Evolutionary conservation across 2,329 filamentous ascomycete species (phyloP).

Genomic region (Neonectria neomacrospora): DNA sequence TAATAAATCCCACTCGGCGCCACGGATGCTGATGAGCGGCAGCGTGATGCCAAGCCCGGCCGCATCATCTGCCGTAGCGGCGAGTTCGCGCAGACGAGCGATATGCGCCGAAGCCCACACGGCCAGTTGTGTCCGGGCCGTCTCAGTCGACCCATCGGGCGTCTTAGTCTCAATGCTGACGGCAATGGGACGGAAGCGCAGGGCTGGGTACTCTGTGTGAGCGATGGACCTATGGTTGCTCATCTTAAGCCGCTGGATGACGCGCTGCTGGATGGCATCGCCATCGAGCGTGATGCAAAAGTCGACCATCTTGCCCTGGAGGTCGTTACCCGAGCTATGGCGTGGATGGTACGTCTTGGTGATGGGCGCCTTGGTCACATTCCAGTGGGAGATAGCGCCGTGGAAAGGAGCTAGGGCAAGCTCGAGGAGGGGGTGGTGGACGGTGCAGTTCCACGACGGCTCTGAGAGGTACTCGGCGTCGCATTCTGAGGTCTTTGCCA

Average conservation of each 20-base stretch:
- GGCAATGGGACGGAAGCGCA: neutral
- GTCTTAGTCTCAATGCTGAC: constrained; percentile 24
- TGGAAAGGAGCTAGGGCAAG: constrained; percentile 3
- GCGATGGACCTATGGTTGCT: constrained; percentile 15
- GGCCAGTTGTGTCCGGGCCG: constrained; percentile 12
- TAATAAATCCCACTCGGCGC: no score
- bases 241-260: neutral
- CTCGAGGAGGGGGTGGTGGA: constrained; percentile 13
- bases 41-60: neutral
- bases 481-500: neutral
- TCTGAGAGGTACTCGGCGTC: constrained; percentile 2
- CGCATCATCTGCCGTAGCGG: no score
- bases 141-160: constrained; percentile 10
- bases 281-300: constrained; percentile 14
- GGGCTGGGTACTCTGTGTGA: constrained; percentile 9
- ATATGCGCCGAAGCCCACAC: constrained; percentile 8
- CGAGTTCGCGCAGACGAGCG: no score
- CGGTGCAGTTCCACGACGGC: constrained; percentile 11
- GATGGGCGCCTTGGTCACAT: constrained; percentile 8
- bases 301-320: constrained; percentile 15
- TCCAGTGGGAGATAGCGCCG: neutral
- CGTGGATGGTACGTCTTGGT: neutral
- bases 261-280: neutral
- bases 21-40: constrained; percentile 6
- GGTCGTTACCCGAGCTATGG: constrained; percentile 1